A percentile compares a stretch with the other conserved stretches of the same genome.
These are phyloP conservation scores for Sphagnum tenellum DNA, from an alignment of 225 moss, liverwort and hornwort species.

Conservation along the genomic window DNA sequence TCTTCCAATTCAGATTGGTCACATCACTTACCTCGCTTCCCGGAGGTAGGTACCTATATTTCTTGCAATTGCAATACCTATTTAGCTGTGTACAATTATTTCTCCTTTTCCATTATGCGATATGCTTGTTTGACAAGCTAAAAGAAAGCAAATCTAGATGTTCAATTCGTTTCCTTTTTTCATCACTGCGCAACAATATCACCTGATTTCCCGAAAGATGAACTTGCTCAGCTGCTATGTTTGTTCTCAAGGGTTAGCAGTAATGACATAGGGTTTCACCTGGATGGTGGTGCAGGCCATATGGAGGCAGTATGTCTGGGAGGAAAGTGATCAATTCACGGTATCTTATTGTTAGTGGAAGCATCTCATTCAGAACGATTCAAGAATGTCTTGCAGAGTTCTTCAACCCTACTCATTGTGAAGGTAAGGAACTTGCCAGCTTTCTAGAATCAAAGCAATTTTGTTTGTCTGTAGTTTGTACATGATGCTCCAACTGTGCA, in stretches of 20 bases:
- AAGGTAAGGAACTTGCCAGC: slow-evolving; percentile 27
- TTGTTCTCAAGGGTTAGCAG: too few relatives aligned
- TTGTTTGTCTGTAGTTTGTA: too few relatives aligned
- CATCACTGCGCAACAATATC: too few relatives aligned
- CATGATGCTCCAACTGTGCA: too few relatives aligned
- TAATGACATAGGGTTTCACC: too few relatives aligned
- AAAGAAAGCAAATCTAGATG: too few relatives aligned
- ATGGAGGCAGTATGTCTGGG: slow-evolving; percentile 66
- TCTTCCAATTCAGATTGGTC: slow-evolving; percentile 72
- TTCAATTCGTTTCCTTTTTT: too few relatives aligned
- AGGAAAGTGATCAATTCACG: slow-evolving; percentile 60
- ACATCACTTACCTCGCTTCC: slow-evolving; percentile 59
- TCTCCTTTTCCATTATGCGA: not conserved
- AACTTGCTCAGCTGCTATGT: too few relatives aligned
- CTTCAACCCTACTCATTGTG: slow-evolving; percentile 66
- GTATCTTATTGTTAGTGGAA: slow-evolving; percentile 76
- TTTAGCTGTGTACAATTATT: not conserved
- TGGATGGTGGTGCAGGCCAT: slow-evolving; percentile 38
- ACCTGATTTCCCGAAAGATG: too few relatives aligned
- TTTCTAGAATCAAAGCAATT: too few relatives aligned
- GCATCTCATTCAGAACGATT: slow-evolving; percentile 51
- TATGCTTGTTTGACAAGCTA: too few relatives aligned
- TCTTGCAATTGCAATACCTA: too few relatives aligned
- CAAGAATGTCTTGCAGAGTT: slow-evolving; percentile 76
- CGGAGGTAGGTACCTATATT: slow-evolving; percentile 40